Evolutionary conservation across 192 early-diverging fungal species (phyloP), one percentile per base, ranked within the genome.

Genomic region (Backusella tuberculispora): DNA sequence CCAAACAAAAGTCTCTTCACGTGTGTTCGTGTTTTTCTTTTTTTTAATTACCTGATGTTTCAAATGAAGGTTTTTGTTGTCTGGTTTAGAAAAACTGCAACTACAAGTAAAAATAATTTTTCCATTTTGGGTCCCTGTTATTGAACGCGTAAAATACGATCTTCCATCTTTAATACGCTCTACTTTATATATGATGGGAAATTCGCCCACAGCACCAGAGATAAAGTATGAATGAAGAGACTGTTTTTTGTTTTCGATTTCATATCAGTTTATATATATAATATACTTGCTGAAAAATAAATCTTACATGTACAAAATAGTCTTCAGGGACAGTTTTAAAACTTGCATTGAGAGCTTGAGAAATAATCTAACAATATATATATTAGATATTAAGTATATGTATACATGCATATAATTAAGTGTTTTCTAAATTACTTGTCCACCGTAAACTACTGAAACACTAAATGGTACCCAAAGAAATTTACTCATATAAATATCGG

Each of bases 221-320:
- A 97, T 70, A 78, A 97, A 97, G 80, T 97, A 96, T 76, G 88
- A 92, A 75, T 95, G 94, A 8, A 97, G 80, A 8, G 94, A 95
- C 85, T n/a, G n/a, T n/a, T n/a, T n/a, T 90, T 66, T 2, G 12
- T 15, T 47, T 60, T 14, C 21, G 12, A 53, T 47, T 37, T 26
- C 5, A 5, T 34, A 74, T 42, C 38, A 10, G 13, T 21, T 3
- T 19, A 6, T 13, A 41, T 12, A 19, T 8, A 43, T 13, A 19
- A 47, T 12, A 19, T 17, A 45, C 24, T 2, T 29, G 7, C 10
- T 42, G 40, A 37, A 12, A 50, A 26, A 12, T 43, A 50, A 34
- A 34, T 34, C 24, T 75, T 75, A 75, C 74, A 82, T 94, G 90
- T 24, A 91, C 84, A 17, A 75, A 79, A 71, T 81, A 96, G 10